Percentiles rank a stretch among this genome's conserved stretches.
phyloP scores from a whole-genome alignment of 345 rosid genomes.

The Eucalyptus albens region DNA sequence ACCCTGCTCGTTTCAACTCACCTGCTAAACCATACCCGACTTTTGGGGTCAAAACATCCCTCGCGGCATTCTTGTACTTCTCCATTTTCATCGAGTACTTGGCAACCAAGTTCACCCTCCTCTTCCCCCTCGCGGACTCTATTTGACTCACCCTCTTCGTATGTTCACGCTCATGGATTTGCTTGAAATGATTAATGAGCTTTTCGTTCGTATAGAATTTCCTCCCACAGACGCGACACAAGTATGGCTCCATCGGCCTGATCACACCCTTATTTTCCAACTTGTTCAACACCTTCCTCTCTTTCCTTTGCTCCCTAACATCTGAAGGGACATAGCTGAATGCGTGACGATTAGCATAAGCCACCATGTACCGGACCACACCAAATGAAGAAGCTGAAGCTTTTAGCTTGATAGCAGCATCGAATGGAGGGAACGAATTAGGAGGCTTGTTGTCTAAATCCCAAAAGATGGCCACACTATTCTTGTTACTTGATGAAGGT shows the following conservation, averaged over 20 bases:
- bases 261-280: constrained; percentile 52
- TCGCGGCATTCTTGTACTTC: constrained; percentile 52
- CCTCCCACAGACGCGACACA: constrained; percentile 74
- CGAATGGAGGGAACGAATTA: constrained; percentile 47
- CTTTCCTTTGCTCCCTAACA: constrained; percentile 47
- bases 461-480: constrained; percentile 67
- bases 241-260: constrained; percentile 40
- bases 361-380: constrained; percentile 41
- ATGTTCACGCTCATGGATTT: constrained; percentile 73
- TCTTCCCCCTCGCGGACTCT: constrained; percentile 68
- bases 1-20: constrained; percentile 71
- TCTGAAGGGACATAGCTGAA: constrained; percentile 46
- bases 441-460: constrained; percentile 85
- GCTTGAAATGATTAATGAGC: constrained; percentile 59
- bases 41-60: constrained; percentile 46
- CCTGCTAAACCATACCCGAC: constrained; percentile 62
- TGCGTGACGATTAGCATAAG: constrained; percentile 62
- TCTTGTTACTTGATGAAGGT: neutral
- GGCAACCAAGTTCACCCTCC: constrained; percentile 59
- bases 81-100: constrained; percentile 77
- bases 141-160: constrained; percentile 72
- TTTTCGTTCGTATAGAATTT: constrained; percentile 63
- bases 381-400: constrained; percentile 55
- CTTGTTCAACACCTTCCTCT: constrained; percentile 39
- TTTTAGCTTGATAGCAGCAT: constrained; percentile 66